A percentile compares a stretch with the other conserved stretches of the same genome.
phyloP scores from a whole-genome alignment of 2,329 filamentous ascomycete species.

The Sarocladium strictum region DNA sequence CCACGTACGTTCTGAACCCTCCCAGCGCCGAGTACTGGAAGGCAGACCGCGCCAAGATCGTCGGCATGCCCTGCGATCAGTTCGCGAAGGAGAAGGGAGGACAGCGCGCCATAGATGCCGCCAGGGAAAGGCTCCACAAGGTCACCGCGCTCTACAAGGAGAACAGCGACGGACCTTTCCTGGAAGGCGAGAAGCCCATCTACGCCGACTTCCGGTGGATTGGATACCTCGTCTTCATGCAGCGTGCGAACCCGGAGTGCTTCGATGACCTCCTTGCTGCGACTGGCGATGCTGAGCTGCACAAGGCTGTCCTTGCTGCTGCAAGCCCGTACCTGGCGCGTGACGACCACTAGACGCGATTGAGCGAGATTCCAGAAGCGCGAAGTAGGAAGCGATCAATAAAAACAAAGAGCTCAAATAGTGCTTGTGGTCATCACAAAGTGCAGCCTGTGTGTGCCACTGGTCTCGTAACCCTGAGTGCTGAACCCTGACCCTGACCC shows the following conservation, averaged over 20 bases:
- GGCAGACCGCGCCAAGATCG: constrained; percentile 37
- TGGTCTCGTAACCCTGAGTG: not conserved
- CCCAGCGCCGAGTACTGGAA: constrained; percentile 49
- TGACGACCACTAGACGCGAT: constrained; percentile 2
- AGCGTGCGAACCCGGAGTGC: constrained; percentile 26
- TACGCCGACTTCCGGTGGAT: constrained; percentile 56
- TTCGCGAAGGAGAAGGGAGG: constrained; percentile 40
- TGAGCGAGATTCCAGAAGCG: too few species aligned
- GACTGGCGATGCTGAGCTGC: constrained; percentile 9
- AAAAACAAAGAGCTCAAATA: too few species aligned
- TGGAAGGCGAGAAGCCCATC: constrained; percentile 47
- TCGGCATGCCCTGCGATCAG: constrained; percentile 49
- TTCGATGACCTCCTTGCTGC: constrained; percentile 30
- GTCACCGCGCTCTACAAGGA: constrained; percentile 45
- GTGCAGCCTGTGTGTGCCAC: too few species aligned
- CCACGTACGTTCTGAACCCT: constrained; percentile 43
- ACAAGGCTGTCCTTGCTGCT: constrained; percentile 9
- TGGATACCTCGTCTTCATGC: constrained; percentile 37
- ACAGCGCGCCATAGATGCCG: constrained; percentile 42
- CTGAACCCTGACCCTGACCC: not conserved
- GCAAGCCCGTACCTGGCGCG: constrained; percentile 9
- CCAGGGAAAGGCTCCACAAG: constrained; percentile 27
- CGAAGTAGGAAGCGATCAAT: not conserved
- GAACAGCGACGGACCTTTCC: constrained; percentile 52
- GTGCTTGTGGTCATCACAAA: too few species aligned